Evolutionary conservation across 495 filamentous ascomycete genomes (phyloP).

Genomic region (Chaetomium fimeti): DNA sequence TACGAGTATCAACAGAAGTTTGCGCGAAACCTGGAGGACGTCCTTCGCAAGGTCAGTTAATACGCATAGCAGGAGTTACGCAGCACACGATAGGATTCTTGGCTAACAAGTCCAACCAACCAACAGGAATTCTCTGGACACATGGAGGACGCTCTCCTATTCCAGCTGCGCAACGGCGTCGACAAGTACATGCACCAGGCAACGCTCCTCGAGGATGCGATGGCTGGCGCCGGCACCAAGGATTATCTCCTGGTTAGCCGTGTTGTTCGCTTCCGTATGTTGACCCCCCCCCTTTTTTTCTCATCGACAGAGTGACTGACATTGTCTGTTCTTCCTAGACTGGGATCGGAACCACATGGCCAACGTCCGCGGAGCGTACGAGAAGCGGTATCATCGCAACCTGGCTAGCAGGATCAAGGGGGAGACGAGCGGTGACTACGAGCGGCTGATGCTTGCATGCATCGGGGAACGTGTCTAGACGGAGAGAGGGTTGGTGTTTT

Average conservation of each 20-base stretch:
- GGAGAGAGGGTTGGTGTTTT: not conserved
- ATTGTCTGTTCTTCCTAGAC: conserved; percentile 34
- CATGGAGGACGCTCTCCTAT: conserved; percentile 82
- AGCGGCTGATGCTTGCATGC: conserved; percentile 63
- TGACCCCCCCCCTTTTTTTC: not conserved
- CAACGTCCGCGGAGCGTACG: conserved; percentile 71
- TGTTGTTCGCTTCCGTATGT: conserved; percentile 59
- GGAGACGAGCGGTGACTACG: conserved; percentile 87
- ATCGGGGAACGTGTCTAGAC: conserved; percentile 39
- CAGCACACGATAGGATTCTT: not conserved
- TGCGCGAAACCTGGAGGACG: conserved; percentile 62
- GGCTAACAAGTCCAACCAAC: conserved; percentile 16
- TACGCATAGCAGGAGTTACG: not conserved
- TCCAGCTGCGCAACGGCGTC: conserved; percentile 69
- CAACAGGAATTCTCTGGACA: conserved; percentile 78
- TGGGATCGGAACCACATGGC: conserved; percentile 73
- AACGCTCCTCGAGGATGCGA: conserved; percentile 72
- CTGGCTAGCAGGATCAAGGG: conserved; percentile 65
- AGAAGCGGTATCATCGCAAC: conserved; percentile 59
- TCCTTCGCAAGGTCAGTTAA: conserved; percentile 59
- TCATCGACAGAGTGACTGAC: not conserved
- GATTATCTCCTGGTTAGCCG: conserved; percentile 74
- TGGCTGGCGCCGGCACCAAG: conserved; percentile 84
- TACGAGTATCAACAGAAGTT: conserved; percentile 67
- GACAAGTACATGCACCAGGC: conserved; percentile 85